These are phyloP conservation scores for Rubia yunnanensis DNA, from an alignment of 257 asterid species.

Conservation along the genomic window DNA sequence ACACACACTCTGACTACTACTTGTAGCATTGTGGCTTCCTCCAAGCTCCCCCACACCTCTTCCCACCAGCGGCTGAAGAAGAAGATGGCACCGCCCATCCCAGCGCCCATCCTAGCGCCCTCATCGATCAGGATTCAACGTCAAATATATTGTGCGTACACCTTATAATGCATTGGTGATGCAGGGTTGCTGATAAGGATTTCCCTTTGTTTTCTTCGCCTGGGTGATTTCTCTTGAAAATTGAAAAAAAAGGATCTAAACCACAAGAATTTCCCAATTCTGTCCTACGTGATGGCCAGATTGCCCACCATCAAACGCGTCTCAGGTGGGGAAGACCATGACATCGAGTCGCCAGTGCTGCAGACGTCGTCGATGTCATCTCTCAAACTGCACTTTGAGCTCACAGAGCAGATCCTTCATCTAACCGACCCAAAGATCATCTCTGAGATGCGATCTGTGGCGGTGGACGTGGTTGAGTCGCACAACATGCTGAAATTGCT, in stretches of 20 bases:
- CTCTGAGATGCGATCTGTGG: conserved; percentile 65
- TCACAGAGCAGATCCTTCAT: conserved; percentile 78
- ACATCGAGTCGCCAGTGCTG: conserved; percentile 41
- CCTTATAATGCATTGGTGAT: no score
- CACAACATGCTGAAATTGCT: conserved; percentile 56
- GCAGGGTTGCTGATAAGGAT: not conserved
- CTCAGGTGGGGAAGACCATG: conserved; percentile 37
- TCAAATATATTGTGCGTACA: no score
- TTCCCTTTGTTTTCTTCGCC: not conserved
- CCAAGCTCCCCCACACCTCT: no score
- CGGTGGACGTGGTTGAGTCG: conserved; percentile 64
- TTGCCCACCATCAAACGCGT: conserved; percentile 57
- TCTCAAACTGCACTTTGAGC: conserved; percentile 68
- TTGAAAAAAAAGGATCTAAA: conserved; percentile 48
- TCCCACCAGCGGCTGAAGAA: no score
- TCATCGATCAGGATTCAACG: no score
- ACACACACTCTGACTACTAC: no score
- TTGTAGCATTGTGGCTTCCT: no score
- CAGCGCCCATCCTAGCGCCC: no score
- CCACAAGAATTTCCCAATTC: conserved; percentile 72
- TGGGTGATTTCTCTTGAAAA: not conserved
- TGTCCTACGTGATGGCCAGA: conserved; percentile 70
- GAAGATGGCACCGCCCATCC: no score
- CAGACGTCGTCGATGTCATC: conserved; percentile 18
- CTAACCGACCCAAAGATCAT: conserved; percentile 53